phyloP scores from a whole-genome alignment of 1,139 yeast species.

The Arxiozyma slooffiae region DNA sequence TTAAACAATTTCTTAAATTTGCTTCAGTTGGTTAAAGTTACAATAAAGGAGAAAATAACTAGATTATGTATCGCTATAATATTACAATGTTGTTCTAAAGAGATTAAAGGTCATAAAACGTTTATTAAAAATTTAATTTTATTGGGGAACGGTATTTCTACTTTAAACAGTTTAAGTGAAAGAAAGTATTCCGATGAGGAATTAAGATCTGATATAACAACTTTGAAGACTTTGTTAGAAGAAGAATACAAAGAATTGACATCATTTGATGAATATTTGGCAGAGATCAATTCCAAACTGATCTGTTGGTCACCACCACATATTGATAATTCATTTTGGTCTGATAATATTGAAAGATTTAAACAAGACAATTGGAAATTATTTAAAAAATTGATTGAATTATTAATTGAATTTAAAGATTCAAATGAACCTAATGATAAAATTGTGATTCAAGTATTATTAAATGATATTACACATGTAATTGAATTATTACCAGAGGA shows the following conservation, averaged over 20 bases:
- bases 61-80: slow-evolving; percentile 70
- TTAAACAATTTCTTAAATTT: slow-evolving; percentile 39
- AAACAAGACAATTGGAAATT: slow-evolving; percentile 69
- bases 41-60: slow-evolving; percentile 85
- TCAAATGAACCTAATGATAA: slow-evolving; percentile 18
- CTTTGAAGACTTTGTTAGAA: slow-evolving; percentile 49
- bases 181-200: slow-evolving; percentile 96
- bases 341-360: slow-evolving; percentile 66
- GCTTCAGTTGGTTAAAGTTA: slow-evolving; percentile 60
- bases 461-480: slow-evolving; percentile 66
- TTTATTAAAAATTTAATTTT: slow-evolving; percentile 59
- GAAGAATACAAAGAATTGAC: slow-evolving; percentile 72
- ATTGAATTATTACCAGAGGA: slow-evolving; percentile 53
- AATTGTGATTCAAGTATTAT: slow-evolving; percentile 30
- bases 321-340: slow-evolving; percentile 79
- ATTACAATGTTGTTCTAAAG: slow-evolving; percentile 44
- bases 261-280: slow-evolving; percentile 83
- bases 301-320: slow-evolving; percentile 93
- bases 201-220: slow-evolving; percentile 59
- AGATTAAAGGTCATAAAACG: slow-evolving; percentile 26
- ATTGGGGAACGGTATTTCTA: slow-evolving; percentile 65
- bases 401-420: slow-evolving; percentile 32
- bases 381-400: slow-evolving; percentile 44
- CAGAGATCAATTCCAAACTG: slow-evolving; percentile 70
- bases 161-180: slow-evolving; percentile 59